phyloP scores from a whole-genome alignment of 2,329 filamentous ascomycete species.

The Talaromyces funiculosus region DNA sequence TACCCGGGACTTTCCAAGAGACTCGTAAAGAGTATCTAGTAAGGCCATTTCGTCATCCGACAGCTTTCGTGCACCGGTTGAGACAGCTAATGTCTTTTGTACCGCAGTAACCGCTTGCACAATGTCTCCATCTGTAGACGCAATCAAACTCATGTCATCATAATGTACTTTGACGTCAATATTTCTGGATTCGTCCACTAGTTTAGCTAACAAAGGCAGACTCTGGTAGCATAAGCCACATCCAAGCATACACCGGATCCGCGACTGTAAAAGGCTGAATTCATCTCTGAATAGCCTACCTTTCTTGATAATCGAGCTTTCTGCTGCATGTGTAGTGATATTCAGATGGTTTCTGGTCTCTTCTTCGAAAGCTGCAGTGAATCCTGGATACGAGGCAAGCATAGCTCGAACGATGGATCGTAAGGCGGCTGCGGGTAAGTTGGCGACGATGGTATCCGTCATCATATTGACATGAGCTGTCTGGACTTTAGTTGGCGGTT shows the following conservation, averaged over 20 bases:
- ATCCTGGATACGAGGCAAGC: constrained; percentile 11
- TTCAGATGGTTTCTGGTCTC: background rate
- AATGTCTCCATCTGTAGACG: constrained; percentile 32
- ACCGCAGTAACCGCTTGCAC: constrained; percentile 34
- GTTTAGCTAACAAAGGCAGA: constrained; percentile 16
- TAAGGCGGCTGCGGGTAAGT: constrained; percentile 36
- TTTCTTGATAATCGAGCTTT: constrained; percentile 18
- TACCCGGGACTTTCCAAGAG: background rate
- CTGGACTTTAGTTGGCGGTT: constrained; percentile 5
- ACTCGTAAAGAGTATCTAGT: constrained; percentile 1
- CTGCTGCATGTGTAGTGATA: background rate
- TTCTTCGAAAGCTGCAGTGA: constrained; percentile 31
- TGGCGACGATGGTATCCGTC: constrained; percentile 44
- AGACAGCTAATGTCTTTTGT: constrained; percentile 25
- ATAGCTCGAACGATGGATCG: constrained; percentile 31
- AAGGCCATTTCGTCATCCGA: constrained; percentile 6
- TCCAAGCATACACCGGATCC: constrained; percentile 29
- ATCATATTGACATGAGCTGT: constrained; percentile 45
- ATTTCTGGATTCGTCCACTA: background rate
- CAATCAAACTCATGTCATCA: constrained; percentile 19
- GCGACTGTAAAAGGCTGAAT: constrained; percentile 18
- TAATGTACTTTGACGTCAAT: background rate
- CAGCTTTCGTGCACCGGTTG: constrained; percentile 18
- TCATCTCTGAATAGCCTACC: constrained; percentile 23
- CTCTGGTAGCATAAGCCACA: constrained; percentile 29